phyloP scores from a whole-genome alignment of 2,329 filamentous ascomycete genomes.

The Elsinoe fawcettii region DNA sequence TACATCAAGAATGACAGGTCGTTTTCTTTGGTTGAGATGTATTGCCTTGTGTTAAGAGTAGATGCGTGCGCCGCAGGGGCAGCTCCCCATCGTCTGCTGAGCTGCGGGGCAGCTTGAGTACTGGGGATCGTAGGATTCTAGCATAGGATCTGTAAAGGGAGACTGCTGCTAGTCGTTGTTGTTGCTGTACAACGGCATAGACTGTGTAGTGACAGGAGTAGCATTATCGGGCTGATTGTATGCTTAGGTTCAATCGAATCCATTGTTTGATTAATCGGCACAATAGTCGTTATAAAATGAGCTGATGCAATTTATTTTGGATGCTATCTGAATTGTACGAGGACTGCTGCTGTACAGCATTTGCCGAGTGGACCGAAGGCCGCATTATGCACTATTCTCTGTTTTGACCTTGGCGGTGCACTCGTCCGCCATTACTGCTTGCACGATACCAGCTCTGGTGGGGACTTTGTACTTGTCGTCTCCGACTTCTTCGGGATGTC shows the following conservation, averaged over 20 bases:
- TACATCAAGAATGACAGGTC: too few species aligned
- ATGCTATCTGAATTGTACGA: slow-evolving; percentile 24
- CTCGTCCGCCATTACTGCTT: too few species aligned
- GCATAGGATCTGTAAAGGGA: slow-evolving; percentile 15
- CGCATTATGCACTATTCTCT: too few species aligned
- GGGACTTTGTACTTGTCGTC: too few species aligned
- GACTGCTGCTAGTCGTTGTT: slow-evolving; percentile 19
- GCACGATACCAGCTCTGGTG: too few species aligned
- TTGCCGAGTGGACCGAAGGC: slow-evolving; percentile 9
- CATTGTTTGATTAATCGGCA: slow-evolving; percentile 14
- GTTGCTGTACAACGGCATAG: slow-evolving; percentile 17
- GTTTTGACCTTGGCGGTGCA: too few species aligned
- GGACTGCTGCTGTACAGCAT: slow-evolving; percentile 21
- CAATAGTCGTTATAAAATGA: slow-evolving; percentile 8
- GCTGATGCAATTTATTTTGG: slow-evolving; percentile 18
- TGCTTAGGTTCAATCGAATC: slow-evolving; percentile 15
- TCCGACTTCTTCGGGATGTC: too few species aligned
- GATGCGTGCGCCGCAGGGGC: too few species aligned
- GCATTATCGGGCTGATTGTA: slow-evolving; percentile 16
- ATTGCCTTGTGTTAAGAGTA: too few species aligned
- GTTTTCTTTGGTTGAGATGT: too few species aligned
- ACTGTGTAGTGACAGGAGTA: slow-evolving; percentile 13
- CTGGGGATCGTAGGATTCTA: slow-evolving; percentile 21
- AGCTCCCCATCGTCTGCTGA: slow-evolving; percentile 4
- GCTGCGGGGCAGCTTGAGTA: slow-evolving; percentile 21